Base-by-base conservation (phyloP, 2,329 filamentous ascomycete species). In the Fusarium succisae region DNA sequence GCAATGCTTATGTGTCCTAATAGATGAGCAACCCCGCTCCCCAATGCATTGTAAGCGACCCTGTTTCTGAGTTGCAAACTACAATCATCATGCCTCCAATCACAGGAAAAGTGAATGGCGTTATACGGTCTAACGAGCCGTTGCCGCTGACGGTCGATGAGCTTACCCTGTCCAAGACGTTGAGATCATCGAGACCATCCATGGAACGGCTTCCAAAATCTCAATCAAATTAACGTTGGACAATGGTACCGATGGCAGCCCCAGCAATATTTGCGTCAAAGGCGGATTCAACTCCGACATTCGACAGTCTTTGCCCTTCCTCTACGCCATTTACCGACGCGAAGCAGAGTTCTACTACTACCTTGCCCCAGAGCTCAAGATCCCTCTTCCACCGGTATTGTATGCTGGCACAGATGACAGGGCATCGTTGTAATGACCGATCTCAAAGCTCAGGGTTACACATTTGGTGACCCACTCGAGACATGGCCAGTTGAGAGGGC, bases 281-380 rank as follows among this genome's bases (percentile, higher is more conserved):
- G 57, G 70, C 5, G 67, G 70, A 0, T 61, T 69, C 22, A 69
- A 71, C 2, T 26, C 53, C 18, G 45, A n/a, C 22, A 24, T 71
- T 4, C 17, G 37, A 22, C 15, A 45, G 3, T 37, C n/a, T 6
- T 20, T 72, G 2, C 68, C 61, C 0, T 47, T 59, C 8, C 44
- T 69, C 22, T 51, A 54, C 22, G 20, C 50, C 20, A 14, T 58
- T 15, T 72, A 72, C 14, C 35, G 58, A 4, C 13, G 38, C 0
- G 63, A 74, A 20, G 54, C 61, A 1, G 50, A 74, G n/a, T 74
- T 74, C 18, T 72, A 69, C n/a, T 51, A 66, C 32, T n/a, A 59
- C 9, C 32, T 74, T 1, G 54, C 55, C 7, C 64, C 58, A 4
- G 60, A 26, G 12, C 3, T 69, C 15, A 51, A 43, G 1, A 69